Base-by-base conservation (phyloP, 2,329 filamentous ascomycete genomes). In the Macrophomina tecta region DNA sequence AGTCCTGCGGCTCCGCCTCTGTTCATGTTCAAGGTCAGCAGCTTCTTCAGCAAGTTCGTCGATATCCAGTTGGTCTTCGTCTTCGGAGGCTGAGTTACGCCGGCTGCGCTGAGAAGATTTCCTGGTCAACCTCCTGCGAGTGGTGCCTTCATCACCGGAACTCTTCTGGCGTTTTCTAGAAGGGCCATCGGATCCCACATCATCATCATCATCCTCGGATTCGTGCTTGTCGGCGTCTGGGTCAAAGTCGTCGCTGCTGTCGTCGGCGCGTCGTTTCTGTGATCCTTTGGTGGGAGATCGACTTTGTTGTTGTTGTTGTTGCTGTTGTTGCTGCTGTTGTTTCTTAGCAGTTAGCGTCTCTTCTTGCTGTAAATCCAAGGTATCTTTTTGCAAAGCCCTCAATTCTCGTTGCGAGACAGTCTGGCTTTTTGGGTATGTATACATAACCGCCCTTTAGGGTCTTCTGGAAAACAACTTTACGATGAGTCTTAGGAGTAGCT, bases 221-320 rank as follows among this genome's bases (percentile, higher is more conserved):
- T 45, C 42, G 42, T 45, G 42, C 42, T 45, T 45, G 16, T 45
- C 42, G 11, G 7, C 12, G 16, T 83, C 83, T 5, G 87, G 87
- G 71, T 89, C 86, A 69, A 89, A 90, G 70, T 87, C 89, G 70
- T 87, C 89, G 71, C 85, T 87, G 62, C 88, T 86, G 58, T 87
- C 84, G 70, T 69, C 78, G 73, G 36, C 74, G 67, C 75, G 85
- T 16, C 75, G 73, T 66, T 77, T 79, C 42, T 73, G 74, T 5
- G 65, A 62, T 64, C 48, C 61, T 18, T 55, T 30, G 30, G 51
- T 55, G 8, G 51, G 12, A 8, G 46, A 30, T 7, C 46, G 46
- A 30, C 23, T 23, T 23, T 23, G 46, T 23, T 12, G 30, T 38
- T 38, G 30, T 18, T 18, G 18, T 18, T 18, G 23, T 23, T n/a